Evolutionary conservation across 768 basidiomycete genomes (phyloP).

Genomic region (Boletus speciosus): DNA sequence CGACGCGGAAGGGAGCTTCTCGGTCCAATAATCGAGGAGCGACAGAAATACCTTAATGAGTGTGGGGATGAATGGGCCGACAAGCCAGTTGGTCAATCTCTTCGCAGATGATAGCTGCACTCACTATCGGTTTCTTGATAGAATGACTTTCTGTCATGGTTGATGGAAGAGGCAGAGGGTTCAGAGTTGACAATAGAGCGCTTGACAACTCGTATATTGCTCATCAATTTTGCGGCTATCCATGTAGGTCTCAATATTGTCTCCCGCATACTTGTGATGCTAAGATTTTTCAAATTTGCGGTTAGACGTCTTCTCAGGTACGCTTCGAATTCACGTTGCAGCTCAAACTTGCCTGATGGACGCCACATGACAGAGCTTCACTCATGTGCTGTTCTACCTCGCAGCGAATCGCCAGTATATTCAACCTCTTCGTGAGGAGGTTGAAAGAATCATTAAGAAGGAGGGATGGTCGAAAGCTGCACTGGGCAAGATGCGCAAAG

Average conservation of each 20-base stretch:
- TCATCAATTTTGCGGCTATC: neutral
- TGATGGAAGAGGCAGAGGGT: conserved; percentile 24
- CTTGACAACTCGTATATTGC: conserved; percentile 16
- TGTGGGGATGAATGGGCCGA: conserved; percentile 26
- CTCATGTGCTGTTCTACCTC: conserved; percentile 33
- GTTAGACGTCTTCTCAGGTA: neutral
- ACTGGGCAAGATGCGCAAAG: conserved; percentile 31
- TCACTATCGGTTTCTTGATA: neutral
- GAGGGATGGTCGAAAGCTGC: conserved; percentile 6
- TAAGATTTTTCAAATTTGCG: neutral
- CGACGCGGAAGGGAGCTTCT: conserved; percentile 14
- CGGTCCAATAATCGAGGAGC: conserved; percentile 30
- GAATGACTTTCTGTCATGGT: conserved; percentile 34
- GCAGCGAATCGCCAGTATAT: conserved; percentile 34
- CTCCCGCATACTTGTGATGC: neutral
- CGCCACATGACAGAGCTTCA: conserved; percentile 14
- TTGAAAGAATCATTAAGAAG: neutral
- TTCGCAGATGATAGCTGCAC: neutral
- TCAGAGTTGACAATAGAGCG: conserved; percentile 12
- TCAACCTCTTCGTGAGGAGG: conserved; percentile 29
- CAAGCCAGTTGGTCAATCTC: conserved; percentile 26
- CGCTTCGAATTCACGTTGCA: neutral
- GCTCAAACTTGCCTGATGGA: neutral
- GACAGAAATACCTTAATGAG: conserved; percentile 19
- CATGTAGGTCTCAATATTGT: neutral